Evolutionary conservation across 345 rosid species (phyloP).

Genomic region (Aegle marmelos): DNA sequence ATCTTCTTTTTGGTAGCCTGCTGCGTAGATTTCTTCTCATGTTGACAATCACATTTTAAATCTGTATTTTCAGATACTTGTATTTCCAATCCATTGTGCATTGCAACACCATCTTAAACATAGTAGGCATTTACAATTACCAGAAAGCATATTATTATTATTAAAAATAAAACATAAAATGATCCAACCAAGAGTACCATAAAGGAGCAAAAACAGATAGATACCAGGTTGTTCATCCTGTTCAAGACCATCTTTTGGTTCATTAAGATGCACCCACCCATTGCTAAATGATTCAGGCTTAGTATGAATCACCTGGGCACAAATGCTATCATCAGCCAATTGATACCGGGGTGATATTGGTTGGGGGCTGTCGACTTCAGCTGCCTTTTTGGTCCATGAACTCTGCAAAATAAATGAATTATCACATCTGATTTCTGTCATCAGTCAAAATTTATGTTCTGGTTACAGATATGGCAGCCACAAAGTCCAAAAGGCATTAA

Average conservation of each 20-base stretch:
- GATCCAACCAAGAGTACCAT: background rate
- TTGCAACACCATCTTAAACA: slow-evolving; percentile 26
- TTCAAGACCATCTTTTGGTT: slow-evolving; percentile 30
- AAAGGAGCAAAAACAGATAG: slow-evolving; percentile 3
- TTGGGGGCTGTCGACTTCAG: slow-evolving; percentile 47
- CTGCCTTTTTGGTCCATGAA: slow-evolving; percentile 63
- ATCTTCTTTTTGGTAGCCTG: slow-evolving; percentile 14
- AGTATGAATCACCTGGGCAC: slow-evolving; percentile 58
- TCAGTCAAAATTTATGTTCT: background rate
- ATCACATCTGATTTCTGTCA: background rate
- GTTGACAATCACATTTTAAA: slow-evolving; percentile 20
- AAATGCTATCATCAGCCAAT: slow-evolving; percentile 57
- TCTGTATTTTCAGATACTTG: slow-evolving; percentile 22
- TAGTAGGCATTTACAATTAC: background rate
- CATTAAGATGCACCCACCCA: slow-evolving; percentile 23
- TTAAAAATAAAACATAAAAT: background rate
- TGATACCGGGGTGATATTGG: slow-evolving; percentile 40
- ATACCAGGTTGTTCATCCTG: slow-evolving; percentile 37
- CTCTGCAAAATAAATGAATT: slow-evolving; percentile 36
- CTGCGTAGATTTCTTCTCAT: slow-evolving; percentile 16
- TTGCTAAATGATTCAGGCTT: slow-evolving; percentile 44
- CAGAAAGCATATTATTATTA: background rate
- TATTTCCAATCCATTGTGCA: slow-evolving; percentile 29
- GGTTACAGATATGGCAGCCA: background rate
- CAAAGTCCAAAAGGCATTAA: background rate